phyloP scores from a whole-genome alignment of 768 basidiomycete species.

The Hypholoma sublateritium region DNA sequence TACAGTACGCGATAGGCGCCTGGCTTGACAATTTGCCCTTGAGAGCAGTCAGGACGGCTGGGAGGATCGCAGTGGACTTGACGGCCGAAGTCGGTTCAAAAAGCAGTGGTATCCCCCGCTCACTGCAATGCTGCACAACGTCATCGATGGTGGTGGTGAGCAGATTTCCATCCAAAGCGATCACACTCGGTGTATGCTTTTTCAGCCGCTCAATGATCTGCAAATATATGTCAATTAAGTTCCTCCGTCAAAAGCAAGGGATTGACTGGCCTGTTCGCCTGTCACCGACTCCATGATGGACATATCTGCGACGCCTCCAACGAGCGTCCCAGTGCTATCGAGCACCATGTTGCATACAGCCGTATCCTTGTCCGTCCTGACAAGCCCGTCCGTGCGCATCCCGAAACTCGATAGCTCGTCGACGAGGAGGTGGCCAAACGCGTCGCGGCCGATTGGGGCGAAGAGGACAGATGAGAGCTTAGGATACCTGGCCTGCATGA shows the following conservation, averaged over 20 bases:
- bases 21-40: constrained; percentile 16
- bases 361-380: constrained; percentile 39
- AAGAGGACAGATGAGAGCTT: constrained; percentile 57
- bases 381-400: constrained; percentile 82
- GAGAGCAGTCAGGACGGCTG: constrained; percentile 49
- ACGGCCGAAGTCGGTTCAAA: constrained; percentile 87
- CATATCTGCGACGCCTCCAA: constrained; percentile 95
- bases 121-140: constrained; percentile 52
- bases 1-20: constrained; percentile 66
- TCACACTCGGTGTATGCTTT: constrained; percentile 49
- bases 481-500: constrained; percentile 38
- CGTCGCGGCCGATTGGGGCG: constrained; percentile 75
- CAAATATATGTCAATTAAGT: background rate
- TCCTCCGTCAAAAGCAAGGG: background rate
- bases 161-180: constrained; percentile 80
- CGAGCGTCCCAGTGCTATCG: constrained; percentile 65
- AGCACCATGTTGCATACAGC: constrained; percentile 89
- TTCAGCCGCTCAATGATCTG: constrained; percentile 56
- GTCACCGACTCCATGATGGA: constrained; percentile 55
- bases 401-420: constrained; percentile 60
- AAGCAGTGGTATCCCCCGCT: constrained; percentile 33
- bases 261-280: constrained; percentile 36
- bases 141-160: constrained; percentile 48
- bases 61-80: constrained; percentile 73
- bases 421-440: constrained; percentile 67